phyloP scores from a whole-genome alignment of 169 alveolate genomes.

The Plasmodium yoelii region DNA sequence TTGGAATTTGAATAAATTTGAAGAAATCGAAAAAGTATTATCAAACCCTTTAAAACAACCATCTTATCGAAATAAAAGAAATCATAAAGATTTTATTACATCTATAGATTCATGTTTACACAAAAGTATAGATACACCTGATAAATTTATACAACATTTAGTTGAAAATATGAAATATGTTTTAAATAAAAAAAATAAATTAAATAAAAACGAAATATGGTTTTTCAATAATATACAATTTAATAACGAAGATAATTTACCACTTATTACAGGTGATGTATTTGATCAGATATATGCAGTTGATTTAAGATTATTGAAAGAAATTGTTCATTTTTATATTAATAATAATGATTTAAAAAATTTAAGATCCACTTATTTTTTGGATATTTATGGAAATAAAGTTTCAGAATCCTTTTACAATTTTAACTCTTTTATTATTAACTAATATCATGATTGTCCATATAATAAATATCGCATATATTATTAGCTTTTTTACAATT shows the following conservation, averaged over 20 bases:
- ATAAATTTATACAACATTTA: conserved; percentile 14
- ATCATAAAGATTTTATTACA: conserved; percentile 76
- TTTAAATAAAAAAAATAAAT: conserved; percentile 19
- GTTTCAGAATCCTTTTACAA: conserved; percentile 17
- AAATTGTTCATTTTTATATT: conserved; percentile 15
- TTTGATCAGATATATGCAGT: conserved; percentile 31
- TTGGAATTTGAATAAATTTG: conserved; percentile 77
- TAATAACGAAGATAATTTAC: not conserved
- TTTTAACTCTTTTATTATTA: conserved; percentile 13
- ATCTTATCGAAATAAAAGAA: conserved; percentile 78
- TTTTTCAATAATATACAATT: conserved; percentile 19
- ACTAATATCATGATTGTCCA: not conserved
- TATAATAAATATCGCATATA: not conserved
- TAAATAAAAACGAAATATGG: conserved; percentile 18
- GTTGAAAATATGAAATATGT: conserved; percentile 14
- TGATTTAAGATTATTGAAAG: conserved; percentile 9
- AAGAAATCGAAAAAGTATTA: conserved; percentile 77
- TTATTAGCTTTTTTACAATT: not conserved
- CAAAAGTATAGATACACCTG: conserved; percentile 3
- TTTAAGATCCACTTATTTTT: conserved; percentile 56
- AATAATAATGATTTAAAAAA: conserved; percentile 10
- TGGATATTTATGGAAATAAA: conserved; percentile 28
- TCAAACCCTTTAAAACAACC: conserved; percentile 80
- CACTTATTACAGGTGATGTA: not conserved
- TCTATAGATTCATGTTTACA: conserved; percentile 43